These are phyloP conservation scores for Phaffia rhodozyma DNA, from an alignment of 1,284 basidiomycete species.

Conservation along the genomic window DNA sequence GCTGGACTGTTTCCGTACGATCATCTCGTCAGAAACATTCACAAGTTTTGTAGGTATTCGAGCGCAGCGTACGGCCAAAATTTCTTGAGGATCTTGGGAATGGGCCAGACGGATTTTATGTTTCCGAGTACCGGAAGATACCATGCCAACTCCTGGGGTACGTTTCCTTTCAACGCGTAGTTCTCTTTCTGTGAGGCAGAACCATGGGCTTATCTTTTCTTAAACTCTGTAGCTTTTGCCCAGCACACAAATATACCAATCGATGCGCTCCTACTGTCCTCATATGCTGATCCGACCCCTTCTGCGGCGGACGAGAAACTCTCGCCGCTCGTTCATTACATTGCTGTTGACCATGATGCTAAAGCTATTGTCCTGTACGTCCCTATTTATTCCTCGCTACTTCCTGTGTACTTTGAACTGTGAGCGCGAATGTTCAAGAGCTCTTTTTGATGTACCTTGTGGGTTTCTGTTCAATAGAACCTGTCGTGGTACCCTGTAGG, in stretches of 20 bases:
- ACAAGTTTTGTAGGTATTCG: slow-evolving; percentile 40
- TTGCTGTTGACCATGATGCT: slow-evolving; percentile 39
- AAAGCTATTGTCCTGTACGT: slow-evolving; percentile 36
- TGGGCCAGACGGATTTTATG: slow-evolving; percentile 37
- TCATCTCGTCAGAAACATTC: slow-evolving; percentile 38
- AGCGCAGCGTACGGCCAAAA: slow-evolving; percentile 38
- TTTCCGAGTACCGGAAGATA: slow-evolving; percentile 39
- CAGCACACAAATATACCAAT: slow-evolving; percentile 41
- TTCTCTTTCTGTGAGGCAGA: neutral
- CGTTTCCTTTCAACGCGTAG: slow-evolving; percentile 2
- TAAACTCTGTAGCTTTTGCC: slow-evolving; percentile 24
- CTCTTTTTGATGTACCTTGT: neutral
- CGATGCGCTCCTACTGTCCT: slow-evolving; percentile 39
- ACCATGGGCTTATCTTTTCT: neutral
- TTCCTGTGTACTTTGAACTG: neutral
- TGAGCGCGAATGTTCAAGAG: neutral
- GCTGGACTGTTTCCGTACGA: slow-evolving; percentile 35
- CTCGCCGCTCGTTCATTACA: slow-evolving; percentile 38
- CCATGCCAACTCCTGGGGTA: slow-evolving; percentile 38
- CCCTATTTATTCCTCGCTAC: neutral
- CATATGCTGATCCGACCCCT: slow-evolving; percentile 34
- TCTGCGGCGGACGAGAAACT: slow-evolving; percentile 30
- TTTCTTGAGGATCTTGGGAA: slow-evolving; percentile 35
- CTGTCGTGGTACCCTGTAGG: slow-evolving; percentile 39
- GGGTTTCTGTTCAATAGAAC: slow-evolving; percentile 26